Percentiles rank a stretch among this genome's conserved stretches.
These are phyloP conservation scores for Malassezia yamatoensis DNA, from an alignment of 1,284 basidiomycete genomes.

Conservation along the genomic window DNA sequence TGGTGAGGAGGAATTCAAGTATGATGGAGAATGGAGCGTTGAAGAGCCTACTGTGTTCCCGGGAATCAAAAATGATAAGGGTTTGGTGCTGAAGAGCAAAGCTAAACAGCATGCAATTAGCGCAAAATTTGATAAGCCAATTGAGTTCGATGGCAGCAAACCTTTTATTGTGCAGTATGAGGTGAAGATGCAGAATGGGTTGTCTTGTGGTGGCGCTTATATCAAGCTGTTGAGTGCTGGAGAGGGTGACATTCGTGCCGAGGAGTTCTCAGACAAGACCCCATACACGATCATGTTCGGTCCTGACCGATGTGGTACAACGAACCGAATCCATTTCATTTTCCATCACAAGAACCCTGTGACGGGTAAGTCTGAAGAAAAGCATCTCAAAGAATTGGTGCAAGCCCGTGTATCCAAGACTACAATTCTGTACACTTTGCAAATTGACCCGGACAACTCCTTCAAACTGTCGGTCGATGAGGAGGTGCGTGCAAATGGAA, in stretches of 20 bases:
- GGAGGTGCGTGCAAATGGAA: conserved; percentile 59
- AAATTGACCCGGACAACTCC: conserved; percentile 86
- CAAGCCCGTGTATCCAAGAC: conserved; percentile 55
- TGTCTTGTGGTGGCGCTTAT: conserved; percentile 98
- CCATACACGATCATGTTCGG: conserved; percentile 49
- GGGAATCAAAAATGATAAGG: conserved; percentile 49
- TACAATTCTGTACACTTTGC: conserved; percentile 48
- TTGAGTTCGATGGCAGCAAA: conserved; percentile 68
- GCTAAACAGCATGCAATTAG: conserved; percentile 96
- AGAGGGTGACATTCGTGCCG: conserved; percentile 40
- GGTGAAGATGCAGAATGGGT: conserved; percentile 90
- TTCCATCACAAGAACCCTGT: conserved; percentile 46
- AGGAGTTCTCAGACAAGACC: conserved; percentile 46
- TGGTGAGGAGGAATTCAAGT: conserved; percentile 59
- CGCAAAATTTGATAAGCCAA: conserved; percentile 66
- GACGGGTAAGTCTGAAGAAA: conserved; percentile 70
- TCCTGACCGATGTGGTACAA: conserved; percentile 45
- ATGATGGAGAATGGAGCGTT: conserved; percentile 93
- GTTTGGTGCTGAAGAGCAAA: conserved; percentile 58
- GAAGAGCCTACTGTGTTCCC: conserved; percentile 71
- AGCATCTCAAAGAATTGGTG: conserved; percentile 76
- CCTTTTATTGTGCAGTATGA: conserved; percentile 96
- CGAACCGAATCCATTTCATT: conserved; percentile 48
- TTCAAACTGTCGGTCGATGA: conserved; percentile 88
- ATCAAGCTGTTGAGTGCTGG: conserved; percentile 71